phyloP scores from a whole-genome alignment of 352 stramenopile genomes.

The Lagenidium giganteum region DNA sequence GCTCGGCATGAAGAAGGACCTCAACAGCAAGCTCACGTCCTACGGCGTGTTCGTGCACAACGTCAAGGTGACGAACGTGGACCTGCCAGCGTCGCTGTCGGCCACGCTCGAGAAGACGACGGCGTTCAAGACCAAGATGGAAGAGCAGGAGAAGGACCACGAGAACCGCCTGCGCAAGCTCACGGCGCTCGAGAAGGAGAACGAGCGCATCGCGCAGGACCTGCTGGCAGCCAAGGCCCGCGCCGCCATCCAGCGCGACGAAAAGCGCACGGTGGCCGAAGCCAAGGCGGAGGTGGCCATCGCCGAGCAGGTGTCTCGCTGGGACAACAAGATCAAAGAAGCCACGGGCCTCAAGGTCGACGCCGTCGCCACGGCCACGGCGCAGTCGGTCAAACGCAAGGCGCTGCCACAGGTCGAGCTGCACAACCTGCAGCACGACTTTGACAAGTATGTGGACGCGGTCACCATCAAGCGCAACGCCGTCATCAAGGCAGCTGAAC shows the following conservation, averaged over 20 bases:
- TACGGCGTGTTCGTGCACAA: conserved; percentile 86
- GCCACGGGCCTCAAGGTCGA: conserved; percentile 65
- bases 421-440: conserved; percentile 45
- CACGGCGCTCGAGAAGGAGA: conserved; percentile 74
- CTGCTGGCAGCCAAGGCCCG: conserved; percentile 59
- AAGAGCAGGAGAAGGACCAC: conserved; percentile 88
- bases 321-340: conserved; percentile 69
- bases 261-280: conserved; percentile 68
- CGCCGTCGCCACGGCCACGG: conserved; percentile 44
- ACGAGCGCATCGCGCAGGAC: conserved; percentile 73
- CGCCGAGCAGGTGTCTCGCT: conserved; percentile 44
- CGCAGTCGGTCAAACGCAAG: conserved; percentile 54
- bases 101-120: conserved; percentile 73
- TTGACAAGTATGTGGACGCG: conserved; percentile 61
- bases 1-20: conserved; percentile 77
- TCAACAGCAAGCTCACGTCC: conserved; percentile 63
- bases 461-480: conserved; percentile 59
- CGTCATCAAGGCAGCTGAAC: conserved; percentile 58
- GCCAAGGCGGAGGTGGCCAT: conserved; percentile 73
- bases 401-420: conserved; percentile 56
- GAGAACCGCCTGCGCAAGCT: conserved; percentile 82
- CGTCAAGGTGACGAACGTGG: conserved; percentile 85
- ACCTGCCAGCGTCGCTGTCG: conserved; percentile 56
- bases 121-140: conserved; percentile 86
- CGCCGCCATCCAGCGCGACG: conserved; percentile 66